These are phyloP conservation scores for Lignosus rhinocerotis DNA, from an alignment of 1,284 basidiomycete species.

Conservation along the genomic window DNA sequence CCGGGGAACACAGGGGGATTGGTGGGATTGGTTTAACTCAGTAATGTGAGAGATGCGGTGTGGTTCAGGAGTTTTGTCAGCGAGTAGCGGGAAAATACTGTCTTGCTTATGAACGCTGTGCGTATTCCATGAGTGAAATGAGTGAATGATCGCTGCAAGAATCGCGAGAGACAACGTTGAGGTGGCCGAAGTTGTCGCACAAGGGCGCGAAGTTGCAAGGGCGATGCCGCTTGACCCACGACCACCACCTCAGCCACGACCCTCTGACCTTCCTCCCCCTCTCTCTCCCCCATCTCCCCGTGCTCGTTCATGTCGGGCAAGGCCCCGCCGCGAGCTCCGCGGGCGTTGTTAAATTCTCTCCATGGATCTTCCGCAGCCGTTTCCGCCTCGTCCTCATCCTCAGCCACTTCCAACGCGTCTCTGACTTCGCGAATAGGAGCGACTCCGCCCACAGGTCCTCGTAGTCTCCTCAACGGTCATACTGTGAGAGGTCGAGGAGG, in stretches of 20 bases:
- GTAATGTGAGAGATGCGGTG: slow-evolving; percentile 8
- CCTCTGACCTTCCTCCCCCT: slow-evolving; percentile 7
- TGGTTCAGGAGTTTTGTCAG: slow-evolving; percentile 3
- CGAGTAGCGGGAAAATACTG: slow-evolving; percentile 11
- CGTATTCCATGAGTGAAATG: slow-evolving; percentile 20
- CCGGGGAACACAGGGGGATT: background rate
- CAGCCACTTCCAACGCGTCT: slow-evolving; percentile 30
- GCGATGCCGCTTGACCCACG: slow-evolving; percentile 28
- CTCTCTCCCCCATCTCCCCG: slow-evolving; percentile 16
- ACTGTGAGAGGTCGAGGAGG: slow-evolving; percentile 23
- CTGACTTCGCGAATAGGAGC: slow-evolving; percentile 45
- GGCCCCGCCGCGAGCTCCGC: slow-evolving; percentile 69
- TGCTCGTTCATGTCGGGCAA: slow-evolving; percentile 62
- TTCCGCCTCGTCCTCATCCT: slow-evolving; percentile 20
- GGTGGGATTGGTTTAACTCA: slow-evolving; percentile 6
- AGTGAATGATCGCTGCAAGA: slow-evolving; percentile 6
- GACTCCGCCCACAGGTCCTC: slow-evolving; percentile 58
- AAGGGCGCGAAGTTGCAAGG: slow-evolving; percentile 24
- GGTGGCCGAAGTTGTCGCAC: slow-evolving; percentile 23
- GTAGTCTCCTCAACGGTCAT: slow-evolving; percentile 47
- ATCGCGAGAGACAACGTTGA: slow-evolving; percentile 18
- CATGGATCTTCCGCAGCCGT: slow-evolving; percentile 30
- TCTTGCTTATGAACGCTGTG: slow-evolving; percentile 6
- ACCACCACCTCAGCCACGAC: slow-evolving; percentile 26
- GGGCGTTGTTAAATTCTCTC: slow-evolving; percentile 57